These are phyloP conservation scores for Graphilbum fragrans DNA, from an alignment of 2,329 filamentous ascomycete genomes.

Conservation along the genomic window DNA sequence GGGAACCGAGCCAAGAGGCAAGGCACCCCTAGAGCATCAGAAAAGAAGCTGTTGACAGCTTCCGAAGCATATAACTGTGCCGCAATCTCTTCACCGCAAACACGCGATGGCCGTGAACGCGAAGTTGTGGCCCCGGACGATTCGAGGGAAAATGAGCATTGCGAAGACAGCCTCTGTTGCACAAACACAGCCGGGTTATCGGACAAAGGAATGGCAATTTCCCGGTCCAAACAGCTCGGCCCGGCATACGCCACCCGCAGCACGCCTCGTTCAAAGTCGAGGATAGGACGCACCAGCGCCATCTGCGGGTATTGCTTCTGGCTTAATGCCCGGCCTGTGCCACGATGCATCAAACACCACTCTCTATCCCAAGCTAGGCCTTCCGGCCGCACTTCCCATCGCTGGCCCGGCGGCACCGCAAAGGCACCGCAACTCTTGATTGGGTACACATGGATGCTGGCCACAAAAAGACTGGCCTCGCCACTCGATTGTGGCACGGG, in stretches of 20 bases:
- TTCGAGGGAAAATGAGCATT: too few species aligned
- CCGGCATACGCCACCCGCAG: slow-evolving; percentile 48
- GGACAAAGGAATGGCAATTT: slow-evolving; percentile 50
- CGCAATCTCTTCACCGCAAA: slow-evolving; percentile 72
- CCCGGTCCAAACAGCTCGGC: slow-evolving; percentile 14
- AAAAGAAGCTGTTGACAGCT: slow-evolving; percentile 66
- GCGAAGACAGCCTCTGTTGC: slow-evolving; percentile 12
- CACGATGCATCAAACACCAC: slow-evolving; percentile 87
- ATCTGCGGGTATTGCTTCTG: slow-evolving; percentile 85
- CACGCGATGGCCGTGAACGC: slow-evolving; percentile 43
- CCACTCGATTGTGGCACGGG: not conserved
- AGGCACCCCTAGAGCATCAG: slow-evolving; percentile 58
- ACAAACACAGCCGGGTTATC: slow-evolving; percentile 50
- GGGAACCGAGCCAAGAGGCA: slow-evolving; percentile 81
- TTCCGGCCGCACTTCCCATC: slow-evolving; percentile 71
- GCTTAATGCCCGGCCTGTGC: slow-evolving; percentile 71
- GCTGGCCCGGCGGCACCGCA: slow-evolving; percentile 44
- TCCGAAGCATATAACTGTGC: slow-evolving; percentile 57
- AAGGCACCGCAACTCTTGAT: slow-evolving; percentile 91
- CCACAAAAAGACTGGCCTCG: not conserved
- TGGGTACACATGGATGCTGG: slow-evolving; percentile 62
- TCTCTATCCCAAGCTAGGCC: slow-evolving; percentile 91
- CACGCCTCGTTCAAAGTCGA: slow-evolving; percentile 58
- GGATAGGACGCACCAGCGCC: slow-evolving; percentile 63
- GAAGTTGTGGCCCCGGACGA: slow-evolving; percentile 16